phyloP scores from a whole-genome alignment of 768 basidiomycete species.

The Phaeotremella fagi region DNA sequence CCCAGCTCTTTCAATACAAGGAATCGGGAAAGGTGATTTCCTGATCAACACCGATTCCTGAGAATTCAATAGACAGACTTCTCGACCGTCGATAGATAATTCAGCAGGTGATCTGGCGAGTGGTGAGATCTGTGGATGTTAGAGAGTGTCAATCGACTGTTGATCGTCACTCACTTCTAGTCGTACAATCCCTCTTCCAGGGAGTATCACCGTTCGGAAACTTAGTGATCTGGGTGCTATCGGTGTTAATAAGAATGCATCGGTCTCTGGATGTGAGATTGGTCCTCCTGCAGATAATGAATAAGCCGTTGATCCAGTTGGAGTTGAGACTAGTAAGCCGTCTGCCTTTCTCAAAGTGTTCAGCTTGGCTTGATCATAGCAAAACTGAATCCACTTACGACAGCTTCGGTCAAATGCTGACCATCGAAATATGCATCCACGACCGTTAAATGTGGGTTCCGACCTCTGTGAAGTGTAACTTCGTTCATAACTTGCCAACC shows the following conservation, averaged over 20 bases:
- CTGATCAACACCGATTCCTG: constrained; percentile 81
- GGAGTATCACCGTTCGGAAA: constrained; percentile 87
- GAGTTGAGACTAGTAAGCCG: constrained; percentile 88
- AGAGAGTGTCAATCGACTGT: too few relatives aligned
- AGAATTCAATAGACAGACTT: constrained; percentile 72
- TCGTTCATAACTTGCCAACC: constrained; percentile 99
- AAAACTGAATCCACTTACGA: constrained; percentile 55
- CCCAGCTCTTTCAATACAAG: constrained; percentile 65
- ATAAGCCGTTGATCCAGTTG: constrained; percentile 94
- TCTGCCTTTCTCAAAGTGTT: constrained; percentile 62
- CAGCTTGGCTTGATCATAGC: background rate
- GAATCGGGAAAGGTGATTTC: constrained; percentile 82
- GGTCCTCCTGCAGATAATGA: constrained; percentile 93
- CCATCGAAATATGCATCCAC: constrained; percentile 92
- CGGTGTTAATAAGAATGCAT: constrained; percentile 86
- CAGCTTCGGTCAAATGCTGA: constrained; percentile 90
- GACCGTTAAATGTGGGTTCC: constrained; percentile 84
- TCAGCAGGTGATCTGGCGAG: constrained; percentile 79
- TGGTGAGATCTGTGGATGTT: constrained; percentile 76
- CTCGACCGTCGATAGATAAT: constrained; percentile 88
- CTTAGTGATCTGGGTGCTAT: constrained; percentile 89
- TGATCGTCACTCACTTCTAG: constrained; percentile 43
- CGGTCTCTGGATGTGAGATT: constrained; percentile 87
- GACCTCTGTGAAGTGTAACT: constrained; percentile 83
- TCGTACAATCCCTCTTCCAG: constrained; percentile 50